A percentile compares a stretch with the other conserved stretches of the same genome.
These are phyloP conservation scores for Panicum virgatum DNA, from an alignment of 202 grass and related monocot genomes.

Conservation along the genomic window DNA sequence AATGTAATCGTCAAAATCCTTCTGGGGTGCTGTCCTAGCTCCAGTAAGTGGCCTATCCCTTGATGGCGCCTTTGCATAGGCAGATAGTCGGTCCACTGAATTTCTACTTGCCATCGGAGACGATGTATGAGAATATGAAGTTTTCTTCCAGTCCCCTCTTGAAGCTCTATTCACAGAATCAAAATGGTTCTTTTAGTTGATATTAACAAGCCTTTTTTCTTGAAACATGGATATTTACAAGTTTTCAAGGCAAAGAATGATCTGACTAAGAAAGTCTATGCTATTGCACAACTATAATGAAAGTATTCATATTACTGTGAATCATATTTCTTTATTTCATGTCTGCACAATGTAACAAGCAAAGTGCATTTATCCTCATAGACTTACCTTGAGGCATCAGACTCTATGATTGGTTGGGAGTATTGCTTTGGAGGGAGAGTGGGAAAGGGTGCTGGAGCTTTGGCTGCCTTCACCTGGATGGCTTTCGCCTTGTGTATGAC, in stretches of 20 bases:
- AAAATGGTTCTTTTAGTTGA: conserved; percentile 12
- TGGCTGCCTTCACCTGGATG: conserved; percentile 67
- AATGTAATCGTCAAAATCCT: conserved; percentile 58
- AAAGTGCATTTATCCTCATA: conserved; percentile 15
- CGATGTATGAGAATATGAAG: conserved; percentile 47
- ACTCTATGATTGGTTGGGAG: conserved; percentile 53
- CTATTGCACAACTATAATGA: conserved; percentile 13
- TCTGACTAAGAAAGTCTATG: background rate
- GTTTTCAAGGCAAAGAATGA: conserved; percentile 8
- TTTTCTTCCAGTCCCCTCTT: conserved; percentile 59
- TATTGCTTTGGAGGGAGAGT: conserved; percentile 59
- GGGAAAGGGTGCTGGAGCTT: conserved; percentile 47
- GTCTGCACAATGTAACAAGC: background rate
- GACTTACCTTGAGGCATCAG: conserved; percentile 59
- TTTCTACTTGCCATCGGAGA: conserved; percentile 48
- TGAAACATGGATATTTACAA: background rate
- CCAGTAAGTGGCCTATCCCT: conserved; percentile 57
- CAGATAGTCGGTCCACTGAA: conserved; percentile 44
- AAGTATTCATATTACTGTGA: conserved; percentile 19
- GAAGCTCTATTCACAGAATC: conserved; percentile 44
- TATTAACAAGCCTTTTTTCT: conserved; percentile 1
- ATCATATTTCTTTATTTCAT: conserved; percentile 13
- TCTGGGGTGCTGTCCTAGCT: conserved; percentile 51
- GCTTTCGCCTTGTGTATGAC: conserved; percentile 86
- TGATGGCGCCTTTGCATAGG: conserved; percentile 39